Evolutionary conservation across 1,139 yeast species (phyloP).

Genomic region (Lodderomyces theae): DNA sequence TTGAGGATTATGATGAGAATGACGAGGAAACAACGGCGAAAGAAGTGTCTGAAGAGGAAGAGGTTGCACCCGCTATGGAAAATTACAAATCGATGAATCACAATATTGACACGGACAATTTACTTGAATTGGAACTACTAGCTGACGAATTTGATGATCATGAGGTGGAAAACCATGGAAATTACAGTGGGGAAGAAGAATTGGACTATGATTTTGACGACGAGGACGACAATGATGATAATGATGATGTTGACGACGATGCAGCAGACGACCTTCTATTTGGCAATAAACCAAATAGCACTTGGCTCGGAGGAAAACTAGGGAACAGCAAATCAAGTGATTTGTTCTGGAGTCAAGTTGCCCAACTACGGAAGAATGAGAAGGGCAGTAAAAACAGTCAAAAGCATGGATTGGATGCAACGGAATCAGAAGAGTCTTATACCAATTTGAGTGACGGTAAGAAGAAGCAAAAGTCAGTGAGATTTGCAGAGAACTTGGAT

Average conservation of each 20-base stretch:
- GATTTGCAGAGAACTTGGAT: constrained; percentile 50
- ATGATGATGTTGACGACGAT: constrained; percentile 27
- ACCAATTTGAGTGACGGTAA: not conserved
- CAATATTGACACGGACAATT: constrained; percentile 23
- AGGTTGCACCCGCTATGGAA: constrained; percentile 11
- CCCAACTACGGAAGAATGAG: constrained; percentile 20
- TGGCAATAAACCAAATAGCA: constrained; percentile 10
- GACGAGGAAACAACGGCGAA: constrained; percentile 10
- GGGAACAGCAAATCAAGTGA: constrained; percentile 11
- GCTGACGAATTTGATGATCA: constrained; percentile 52
- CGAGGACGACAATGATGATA: constrained; percentile 26
- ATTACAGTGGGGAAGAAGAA: constrained; percentile 39
- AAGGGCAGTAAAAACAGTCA: not conserved
- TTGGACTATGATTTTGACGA: constrained; percentile 33
- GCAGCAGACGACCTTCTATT: constrained; percentile 15
- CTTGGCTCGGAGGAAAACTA: constrained; percentile 6
- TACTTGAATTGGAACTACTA: constrained; percentile 41
- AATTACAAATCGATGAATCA: not conserved
- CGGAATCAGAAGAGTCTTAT: constrained; percentile 5
- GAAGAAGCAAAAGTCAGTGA: constrained; percentile 44
- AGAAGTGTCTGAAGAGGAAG: constrained; percentile 17
- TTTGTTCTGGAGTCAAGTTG: constrained; percentile 32
- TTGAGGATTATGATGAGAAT: constrained; percentile 9
- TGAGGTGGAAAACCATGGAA: constrained; percentile 24
- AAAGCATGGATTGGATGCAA: constrained; percentile 2